phyloP scores from a whole-genome alignment of 257 asterid genomes.

The Penstemon davidsonii region DNA sequence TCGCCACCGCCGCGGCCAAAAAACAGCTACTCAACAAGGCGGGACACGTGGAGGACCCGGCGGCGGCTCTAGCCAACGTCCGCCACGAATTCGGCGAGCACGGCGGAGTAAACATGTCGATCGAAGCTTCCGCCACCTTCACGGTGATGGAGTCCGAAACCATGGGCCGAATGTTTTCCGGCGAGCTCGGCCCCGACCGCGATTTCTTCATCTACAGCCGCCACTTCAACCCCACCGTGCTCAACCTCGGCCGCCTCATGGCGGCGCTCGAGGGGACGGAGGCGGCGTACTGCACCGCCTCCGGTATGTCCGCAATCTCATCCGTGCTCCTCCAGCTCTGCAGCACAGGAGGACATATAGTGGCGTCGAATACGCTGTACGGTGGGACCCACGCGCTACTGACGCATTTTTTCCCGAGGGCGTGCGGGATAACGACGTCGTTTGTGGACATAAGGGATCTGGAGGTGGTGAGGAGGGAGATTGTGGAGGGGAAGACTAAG shows the following conservation, averaged over 20 bases:
- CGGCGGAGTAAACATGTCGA: conserved; percentile 98
- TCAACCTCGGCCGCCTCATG: conserved; percentile 84
- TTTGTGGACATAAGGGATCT: conserved; percentile 71
- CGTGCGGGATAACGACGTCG: conserved; percentile 80
- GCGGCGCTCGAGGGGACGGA: conserved; percentile 94
- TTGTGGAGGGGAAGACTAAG: conserved; percentile 64
- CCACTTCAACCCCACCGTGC: conserved; percentile 93
- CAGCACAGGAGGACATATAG: conserved; percentile 90
- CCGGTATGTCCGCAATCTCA: conserved; percentile 97
- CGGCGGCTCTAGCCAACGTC: conserved; percentile 71
- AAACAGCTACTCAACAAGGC: conserved; percentile 33
- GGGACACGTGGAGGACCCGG: conserved; percentile 59
- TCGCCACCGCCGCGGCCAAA: conserved; percentile 38
- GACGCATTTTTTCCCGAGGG: conserved; percentile 73
- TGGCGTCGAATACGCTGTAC: conserved; percentile 74
- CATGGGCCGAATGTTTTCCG: conserved; percentile 93
- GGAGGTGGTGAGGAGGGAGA: conserved; percentile 56
- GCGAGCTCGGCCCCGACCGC: conserved; percentile 90
- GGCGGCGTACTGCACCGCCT: conserved; percentile 95
- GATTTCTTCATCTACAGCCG: conserved; percentile 95
- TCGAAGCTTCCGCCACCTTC: conserved; percentile 98
- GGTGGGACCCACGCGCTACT: conserved; percentile 95
- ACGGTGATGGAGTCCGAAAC: conserved; percentile 98
- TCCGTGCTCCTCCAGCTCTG: conserved; percentile 79
- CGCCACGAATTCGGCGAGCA: conserved; percentile 99